These are phyloP conservation scores for Septoria linicola DNA, from an alignment of 2,329 filamentous ascomycete genomes.

Conservation along the genomic window DNA sequence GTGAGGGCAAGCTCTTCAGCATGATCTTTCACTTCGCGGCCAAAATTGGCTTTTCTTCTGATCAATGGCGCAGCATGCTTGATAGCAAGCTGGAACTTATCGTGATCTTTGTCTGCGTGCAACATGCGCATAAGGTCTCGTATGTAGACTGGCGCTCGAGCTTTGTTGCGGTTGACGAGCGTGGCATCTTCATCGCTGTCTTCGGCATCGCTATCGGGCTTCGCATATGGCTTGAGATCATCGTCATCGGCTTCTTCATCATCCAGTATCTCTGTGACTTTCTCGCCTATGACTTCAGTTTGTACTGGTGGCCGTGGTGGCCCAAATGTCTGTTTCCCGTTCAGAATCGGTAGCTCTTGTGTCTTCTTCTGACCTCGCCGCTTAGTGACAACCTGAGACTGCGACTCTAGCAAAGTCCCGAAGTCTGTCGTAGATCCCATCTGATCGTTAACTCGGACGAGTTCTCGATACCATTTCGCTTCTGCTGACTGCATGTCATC, in stretches of 20 bases:
- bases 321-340: slow-evolving; percentile 36
- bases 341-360: slow-evolving; percentile 25
- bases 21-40: slow-evolving; percentile 82
- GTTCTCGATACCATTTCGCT: slow-evolving; percentile 68
- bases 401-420: slow-evolving; percentile 29
- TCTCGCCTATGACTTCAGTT: slow-evolving; percentile 36
- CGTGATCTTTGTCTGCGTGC: slow-evolving; percentile 77
- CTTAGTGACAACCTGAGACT: slow-evolving; percentile 1
- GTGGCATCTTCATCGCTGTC: slow-evolving; percentile 94
- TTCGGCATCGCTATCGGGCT: slow-evolving; percentile 82
- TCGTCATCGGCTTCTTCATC: slow-evolving; percentile 54
- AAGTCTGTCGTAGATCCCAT: slow-evolving; percentile 60
- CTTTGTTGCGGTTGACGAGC: slow-evolving; percentile 77
- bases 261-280: slow-evolving; percentile 36
- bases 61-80: slow-evolving; percentile 76
- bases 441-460: slow-evolving; percentile 63
- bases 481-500: slow-evolving; percentile 74
- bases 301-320: slow-evolving; percentile 32
- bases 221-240: slow-evolving; percentile 74
- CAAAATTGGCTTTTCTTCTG: slow-evolving; percentile 82
- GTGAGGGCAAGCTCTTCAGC: slow-evolving; percentile 74
- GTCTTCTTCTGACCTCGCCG: background rate
- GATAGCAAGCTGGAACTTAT: slow-evolving; percentile 78
- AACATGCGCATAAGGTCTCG: slow-evolving; percentile 78
- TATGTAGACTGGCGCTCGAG: slow-evolving; percentile 84